Evolutionary conservation across 2,329 filamentous ascomycete species (phyloP).

Genomic region (Scytalidium sp.): DNA sequence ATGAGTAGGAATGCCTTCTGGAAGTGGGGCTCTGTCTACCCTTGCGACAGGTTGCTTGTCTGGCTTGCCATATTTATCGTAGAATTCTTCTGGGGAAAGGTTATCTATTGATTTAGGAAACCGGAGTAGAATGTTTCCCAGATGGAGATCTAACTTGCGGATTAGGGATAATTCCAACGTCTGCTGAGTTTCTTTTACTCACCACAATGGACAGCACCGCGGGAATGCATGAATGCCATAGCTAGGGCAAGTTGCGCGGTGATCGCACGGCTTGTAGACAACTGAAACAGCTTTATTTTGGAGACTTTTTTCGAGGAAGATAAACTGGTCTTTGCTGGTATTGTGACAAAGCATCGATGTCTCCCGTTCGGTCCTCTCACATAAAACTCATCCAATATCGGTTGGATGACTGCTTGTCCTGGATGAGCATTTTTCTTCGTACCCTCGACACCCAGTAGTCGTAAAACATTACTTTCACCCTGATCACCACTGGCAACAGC

Average conservation of each 20-base stretch:
- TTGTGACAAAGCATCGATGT: conserved; percentile 20
- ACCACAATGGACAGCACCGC: conserved; percentile 12
- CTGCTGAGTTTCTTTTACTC: background rate
- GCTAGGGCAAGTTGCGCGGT: conserved; percentile 20
- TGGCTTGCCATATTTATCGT: conserved; percentile 20
- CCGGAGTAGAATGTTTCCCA: conserved; percentile 20
- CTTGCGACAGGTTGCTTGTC: background rate
- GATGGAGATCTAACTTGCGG: conserved; percentile 18
- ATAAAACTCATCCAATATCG: conserved; percentile 9
- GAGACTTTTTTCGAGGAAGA: conserved; percentile 21
- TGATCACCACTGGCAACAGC: background rate
- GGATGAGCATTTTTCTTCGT: background rate
- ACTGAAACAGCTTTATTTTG: conserved; percentile 13
- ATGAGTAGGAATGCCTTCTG: background rate
- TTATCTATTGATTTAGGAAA: conserved; percentile 14
- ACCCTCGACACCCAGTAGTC: background rate
- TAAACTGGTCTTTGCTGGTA: conserved; percentile 17
- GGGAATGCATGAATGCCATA: conserved; percentile 18
- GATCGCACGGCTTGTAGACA: conserved; percentile 19
- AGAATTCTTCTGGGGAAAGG: conserved; percentile 15
- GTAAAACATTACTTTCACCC: background rate
- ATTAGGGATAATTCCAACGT: conserved; percentile 2
- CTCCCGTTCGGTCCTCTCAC: conserved; percentile 19
- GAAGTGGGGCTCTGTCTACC: background rate
- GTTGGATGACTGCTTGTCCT: background rate